A percentile compares a stretch with the other conserved stretches of the same genome.
These are phyloP conservation scores for Amanita rimosa DNA, from an alignment of 768 basidiomycete genomes.

Conservation along the genomic window DNA sequence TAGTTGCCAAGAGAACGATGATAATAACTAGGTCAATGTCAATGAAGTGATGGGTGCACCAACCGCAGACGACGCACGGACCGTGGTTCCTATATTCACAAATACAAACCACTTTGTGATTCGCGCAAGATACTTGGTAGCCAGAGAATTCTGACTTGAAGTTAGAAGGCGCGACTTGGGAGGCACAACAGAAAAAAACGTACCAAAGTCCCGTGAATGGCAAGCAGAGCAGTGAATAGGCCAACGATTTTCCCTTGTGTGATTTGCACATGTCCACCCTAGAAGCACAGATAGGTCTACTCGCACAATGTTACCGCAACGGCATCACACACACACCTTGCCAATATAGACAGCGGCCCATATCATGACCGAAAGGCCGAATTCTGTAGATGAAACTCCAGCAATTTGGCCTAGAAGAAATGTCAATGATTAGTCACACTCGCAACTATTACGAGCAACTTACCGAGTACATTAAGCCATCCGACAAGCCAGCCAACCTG, in stretches of 20 bases:
- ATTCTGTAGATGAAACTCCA: constrained; percentile 79
- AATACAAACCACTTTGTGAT: constrained; percentile 76
- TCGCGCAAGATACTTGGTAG: constrained; percentile 63
- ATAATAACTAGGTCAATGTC: constrained; percentile 49
- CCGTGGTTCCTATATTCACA: constrained; percentile 73
- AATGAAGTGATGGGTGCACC: neutral
- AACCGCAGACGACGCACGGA: constrained; percentile 29
- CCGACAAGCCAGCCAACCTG: constrained; percentile 72
- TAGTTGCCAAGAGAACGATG: constrained; percentile 71
- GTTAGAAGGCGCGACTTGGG: neutral
- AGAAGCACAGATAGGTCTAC: neutral
- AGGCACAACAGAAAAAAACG: constrained; percentile 10
- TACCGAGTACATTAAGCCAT: constrained; percentile 75
- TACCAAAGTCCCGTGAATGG: constrained; percentile 66
- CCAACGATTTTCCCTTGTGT: constrained; percentile 69
- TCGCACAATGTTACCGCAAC: too few species aligned
- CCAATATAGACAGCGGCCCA: constrained; percentile 63
- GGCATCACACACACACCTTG: constrained; percentile 20
- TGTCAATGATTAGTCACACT: constrained; percentile 5
- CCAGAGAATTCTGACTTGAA: constrained; percentile 46
- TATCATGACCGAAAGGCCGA: constrained; percentile 71
- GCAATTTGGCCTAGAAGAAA: constrained; percentile 55
- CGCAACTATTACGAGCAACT: too few species aligned
- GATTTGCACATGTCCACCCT: constrained; percentile 49
- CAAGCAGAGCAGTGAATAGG: constrained; percentile 64